Evolutionary conservation across 2,329 filamentous ascomycete species (phyloP).

Genomic region (Rutstroemia sydowiana): DNA sequence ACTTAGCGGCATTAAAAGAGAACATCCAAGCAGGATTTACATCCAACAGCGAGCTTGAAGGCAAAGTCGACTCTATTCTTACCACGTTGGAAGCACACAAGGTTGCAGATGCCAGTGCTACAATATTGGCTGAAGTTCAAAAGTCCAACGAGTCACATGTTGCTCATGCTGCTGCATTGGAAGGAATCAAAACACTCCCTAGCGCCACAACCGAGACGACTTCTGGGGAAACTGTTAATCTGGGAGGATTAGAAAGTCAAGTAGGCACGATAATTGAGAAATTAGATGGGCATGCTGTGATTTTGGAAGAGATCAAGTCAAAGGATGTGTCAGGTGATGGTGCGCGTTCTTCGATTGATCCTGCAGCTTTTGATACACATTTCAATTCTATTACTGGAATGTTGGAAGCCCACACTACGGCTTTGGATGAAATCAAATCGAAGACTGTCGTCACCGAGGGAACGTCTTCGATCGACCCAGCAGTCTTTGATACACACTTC

Average conservation of each 20-base stretch:
- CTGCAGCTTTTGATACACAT: constrained; percentile 16
- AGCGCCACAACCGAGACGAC: not conserved
- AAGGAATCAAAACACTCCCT: constrained; percentile 8
- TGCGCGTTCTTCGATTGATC: constrained; percentile 2
- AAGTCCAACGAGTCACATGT: constrained; percentile 13
- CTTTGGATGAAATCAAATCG: constrained; percentile 14
- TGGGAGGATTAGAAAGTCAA: constrained; percentile 6
- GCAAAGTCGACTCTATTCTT: constrained; percentile 21
- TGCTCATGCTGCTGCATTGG: constrained; percentile 12
- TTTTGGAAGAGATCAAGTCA: constrained; percentile 12
- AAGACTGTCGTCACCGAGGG: not conserved
- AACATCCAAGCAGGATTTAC: constrained; percentile 19
- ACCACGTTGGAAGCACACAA: constrained; percentile 19
- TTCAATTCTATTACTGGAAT: constrained; percentile 11
- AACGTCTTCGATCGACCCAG: not conserved
- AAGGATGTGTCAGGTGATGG: not conserved
- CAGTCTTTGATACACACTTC: constrained; percentile 1
- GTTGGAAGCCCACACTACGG: constrained; percentile 2
- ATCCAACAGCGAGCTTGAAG: constrained; percentile 16
- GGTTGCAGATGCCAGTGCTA: constrained; percentile 13
- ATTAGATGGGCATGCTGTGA: not conserved
- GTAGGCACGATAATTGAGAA: constrained; percentile 7
- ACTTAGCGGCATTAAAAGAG: constrained; percentile 19
- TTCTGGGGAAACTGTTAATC: not conserved
- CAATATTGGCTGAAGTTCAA: constrained; percentile 13